A percentile compares a stretch with the other conserved stretches of the same genome.
These are phyloP conservation scores for Quercus wislizeni DNA, from an alignment of 306 rosid genomes.

Conservation along the genomic window DNA sequence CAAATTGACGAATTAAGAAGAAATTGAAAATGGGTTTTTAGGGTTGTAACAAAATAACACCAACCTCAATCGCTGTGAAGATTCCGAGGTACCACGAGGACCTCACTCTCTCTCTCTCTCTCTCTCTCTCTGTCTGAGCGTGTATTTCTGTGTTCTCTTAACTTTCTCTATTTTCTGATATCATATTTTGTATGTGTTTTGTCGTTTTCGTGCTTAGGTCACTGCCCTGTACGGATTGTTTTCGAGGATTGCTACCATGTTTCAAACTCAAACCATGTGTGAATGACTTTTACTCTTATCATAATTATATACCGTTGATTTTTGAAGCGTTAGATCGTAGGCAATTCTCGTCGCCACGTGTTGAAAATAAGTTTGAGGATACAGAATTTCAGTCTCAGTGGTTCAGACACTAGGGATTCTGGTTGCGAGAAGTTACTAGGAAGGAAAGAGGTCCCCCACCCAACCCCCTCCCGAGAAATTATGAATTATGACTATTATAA, in stretches of 20 bases:
- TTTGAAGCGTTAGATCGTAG: too few species aligned
- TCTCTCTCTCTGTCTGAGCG: background rate
- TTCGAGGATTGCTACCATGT: background rate
- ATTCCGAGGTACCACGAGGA: background rate
- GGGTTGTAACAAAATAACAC: slow-evolving; percentile 6
- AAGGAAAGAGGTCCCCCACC: background rate
- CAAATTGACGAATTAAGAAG: background rate
- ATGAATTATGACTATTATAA: accelerated
- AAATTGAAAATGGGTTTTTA: background rate
- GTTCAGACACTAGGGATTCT: background rate
- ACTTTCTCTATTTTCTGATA: background rate
- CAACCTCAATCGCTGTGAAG: slow-evolving; percentile 10
- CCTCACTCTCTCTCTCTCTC: background rate
- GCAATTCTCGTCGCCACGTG: background rate
- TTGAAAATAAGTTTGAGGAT: background rate
- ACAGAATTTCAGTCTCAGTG: background rate
- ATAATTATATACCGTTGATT: background rate
- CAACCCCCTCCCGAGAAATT: accelerated
- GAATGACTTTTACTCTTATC: background rate
- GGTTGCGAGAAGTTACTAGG: background rate
- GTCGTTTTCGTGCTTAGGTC: background rate
- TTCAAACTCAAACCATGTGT: background rate
- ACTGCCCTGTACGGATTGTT: background rate
- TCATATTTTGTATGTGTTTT: background rate
- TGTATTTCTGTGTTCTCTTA: background rate